Conservation (phyloP, 805 yeast species). For the Wickerhamiella sorbophila region DNA sequence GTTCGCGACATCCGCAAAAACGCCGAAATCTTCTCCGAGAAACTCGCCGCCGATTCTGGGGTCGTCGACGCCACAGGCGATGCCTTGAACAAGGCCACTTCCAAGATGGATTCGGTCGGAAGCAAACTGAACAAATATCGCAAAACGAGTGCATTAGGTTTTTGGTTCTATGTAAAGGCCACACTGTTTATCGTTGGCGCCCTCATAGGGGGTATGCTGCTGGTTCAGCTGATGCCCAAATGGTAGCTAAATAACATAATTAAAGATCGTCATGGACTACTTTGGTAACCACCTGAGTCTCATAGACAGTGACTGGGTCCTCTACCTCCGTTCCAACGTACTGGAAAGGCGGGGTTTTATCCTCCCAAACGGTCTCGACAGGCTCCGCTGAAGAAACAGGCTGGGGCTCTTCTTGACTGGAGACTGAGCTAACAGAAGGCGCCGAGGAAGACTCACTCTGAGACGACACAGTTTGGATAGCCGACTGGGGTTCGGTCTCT, state of each 20-base stretch:
- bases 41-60: conserved; percentile 25
- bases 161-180: conserved; percentile 28
- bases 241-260: conserved; percentile 16
- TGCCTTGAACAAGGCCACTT: conserved; percentile 25
- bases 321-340: conserved; percentile 1
- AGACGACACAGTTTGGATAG: background rate
- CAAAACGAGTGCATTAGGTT: conserved; percentile 26
- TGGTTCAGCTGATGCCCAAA: conserved; percentile 27
- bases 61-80: conserved; percentile 24
- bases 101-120: conserved; percentile 26
- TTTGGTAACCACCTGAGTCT: conserved; percentile 5
- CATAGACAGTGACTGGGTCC: conserved; percentile 7
- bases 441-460: too few species aligned
- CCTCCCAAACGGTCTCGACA: background rate
- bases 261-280: background rate
- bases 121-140: conserved; percentile 23
- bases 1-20: conserved; percentile 35
- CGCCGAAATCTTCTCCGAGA: conserved; percentile 32
- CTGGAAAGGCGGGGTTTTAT: background rate
- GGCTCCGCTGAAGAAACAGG: background rate
- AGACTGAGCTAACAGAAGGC: too few species aligned
- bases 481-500: background rate
- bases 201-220: conserved; percentile 23
- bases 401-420: background rate
- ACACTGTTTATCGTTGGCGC: conserved; percentile 23